Conservation (phyloP, 768 basidiomycete genomes). For the Pisolithus tinctorius region DNA sequence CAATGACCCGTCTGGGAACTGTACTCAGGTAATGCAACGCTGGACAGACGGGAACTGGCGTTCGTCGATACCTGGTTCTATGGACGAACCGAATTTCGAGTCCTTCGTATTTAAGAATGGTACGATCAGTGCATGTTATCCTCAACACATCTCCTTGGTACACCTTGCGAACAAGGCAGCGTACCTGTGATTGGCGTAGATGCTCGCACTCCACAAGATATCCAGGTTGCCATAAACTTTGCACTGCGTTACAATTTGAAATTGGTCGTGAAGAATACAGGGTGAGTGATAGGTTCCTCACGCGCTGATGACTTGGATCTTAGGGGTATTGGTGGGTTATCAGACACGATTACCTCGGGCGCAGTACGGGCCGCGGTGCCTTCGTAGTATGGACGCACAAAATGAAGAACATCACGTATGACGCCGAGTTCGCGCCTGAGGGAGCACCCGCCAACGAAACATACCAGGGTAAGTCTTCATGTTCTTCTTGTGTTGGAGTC, state of each 20-base stretch:
- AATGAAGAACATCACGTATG: neutral
- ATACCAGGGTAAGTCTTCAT: neutral
- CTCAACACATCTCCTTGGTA: slow-evolving; percentile 21
- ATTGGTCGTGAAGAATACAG: slow-evolving; percentile 22
- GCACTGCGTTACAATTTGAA: slow-evolving; percentile 10
- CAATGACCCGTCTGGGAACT: neutral
- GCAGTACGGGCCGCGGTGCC: neutral
- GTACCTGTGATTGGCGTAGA: slow-evolving; percentile 11
- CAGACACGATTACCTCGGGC: neutral
- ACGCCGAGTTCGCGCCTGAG: too few species aligned
- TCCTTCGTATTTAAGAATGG: slow-evolving; percentile 32
- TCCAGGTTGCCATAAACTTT: slow-evolving; percentile 18
- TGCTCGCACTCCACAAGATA: slow-evolving; percentile 10
- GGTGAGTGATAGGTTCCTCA: slow-evolving; percentile 2
- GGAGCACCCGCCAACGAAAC: neutral
- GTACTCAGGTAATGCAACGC: too few species aligned
- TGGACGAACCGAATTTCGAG: slow-evolving; percentile 28
- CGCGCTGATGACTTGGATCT: too few species aligned
- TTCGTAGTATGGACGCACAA: neutral
- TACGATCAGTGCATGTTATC: slow-evolving; percentile 32
- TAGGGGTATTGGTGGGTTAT: neutral
- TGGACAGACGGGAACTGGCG: slow-evolving; percentile 6
- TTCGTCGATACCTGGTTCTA: slow-evolving; percentile 30
- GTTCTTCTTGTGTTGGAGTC: neutral
- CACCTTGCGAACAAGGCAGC: neutral